phyloP scores from a whole-genome alignment of 163 green algal genomes.

The Chlamydomonas reinhardtii region DNA sequence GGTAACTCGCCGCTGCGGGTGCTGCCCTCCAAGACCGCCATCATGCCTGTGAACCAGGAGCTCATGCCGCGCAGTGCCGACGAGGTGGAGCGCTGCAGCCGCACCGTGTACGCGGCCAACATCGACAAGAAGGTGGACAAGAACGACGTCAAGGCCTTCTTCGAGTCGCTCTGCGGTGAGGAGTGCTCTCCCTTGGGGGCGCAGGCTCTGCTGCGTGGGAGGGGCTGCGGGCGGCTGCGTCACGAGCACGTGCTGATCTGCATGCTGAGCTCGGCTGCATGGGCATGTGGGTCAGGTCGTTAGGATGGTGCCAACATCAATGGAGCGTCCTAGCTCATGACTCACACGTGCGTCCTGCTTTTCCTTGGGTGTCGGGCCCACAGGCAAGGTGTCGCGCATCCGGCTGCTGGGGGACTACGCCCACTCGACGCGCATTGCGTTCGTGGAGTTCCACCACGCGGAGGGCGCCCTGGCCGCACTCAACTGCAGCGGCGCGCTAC shows the following conservation, averaged over 20 bases:
- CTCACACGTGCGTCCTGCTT: too few species aligned
- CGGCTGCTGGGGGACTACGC: conserved; percentile 91
- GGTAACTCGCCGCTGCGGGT: conserved; percentile 86
- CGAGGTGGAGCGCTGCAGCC: conserved; percentile 83
- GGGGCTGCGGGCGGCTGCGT: too few species aligned
- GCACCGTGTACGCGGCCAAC: conserved; percentile 82
- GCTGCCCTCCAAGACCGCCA: conserved; percentile 93
- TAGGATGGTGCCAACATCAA: too few species aligned
- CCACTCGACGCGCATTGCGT: conserved; percentile 93
- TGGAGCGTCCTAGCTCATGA: too few species aligned
- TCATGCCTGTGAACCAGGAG: conserved; percentile 96
- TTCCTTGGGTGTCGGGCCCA: too few species aligned
- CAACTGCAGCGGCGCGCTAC: conserved; percentile 90
- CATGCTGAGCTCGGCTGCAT: too few species aligned
- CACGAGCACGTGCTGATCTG: too few species aligned
- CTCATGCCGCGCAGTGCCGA: conserved; percentile 86
- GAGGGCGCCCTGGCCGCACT: conserved; percentile 87
- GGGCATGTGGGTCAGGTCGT: too few species aligned
- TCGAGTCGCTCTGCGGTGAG: conserved; percentile 91
- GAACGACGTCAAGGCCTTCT: conserved; percentile 89
- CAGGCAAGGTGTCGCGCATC: conserved; percentile 85
- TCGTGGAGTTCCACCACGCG: conserved; percentile 92
- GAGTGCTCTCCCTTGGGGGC: not conserved
- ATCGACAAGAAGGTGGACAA: conserved; percentile 74
- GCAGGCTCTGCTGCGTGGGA: too few species aligned